Evolutionary conservation across 2,329 filamentous ascomycete species (phyloP).

Genomic region (Ambrosiella cleistominuta): DNA sequence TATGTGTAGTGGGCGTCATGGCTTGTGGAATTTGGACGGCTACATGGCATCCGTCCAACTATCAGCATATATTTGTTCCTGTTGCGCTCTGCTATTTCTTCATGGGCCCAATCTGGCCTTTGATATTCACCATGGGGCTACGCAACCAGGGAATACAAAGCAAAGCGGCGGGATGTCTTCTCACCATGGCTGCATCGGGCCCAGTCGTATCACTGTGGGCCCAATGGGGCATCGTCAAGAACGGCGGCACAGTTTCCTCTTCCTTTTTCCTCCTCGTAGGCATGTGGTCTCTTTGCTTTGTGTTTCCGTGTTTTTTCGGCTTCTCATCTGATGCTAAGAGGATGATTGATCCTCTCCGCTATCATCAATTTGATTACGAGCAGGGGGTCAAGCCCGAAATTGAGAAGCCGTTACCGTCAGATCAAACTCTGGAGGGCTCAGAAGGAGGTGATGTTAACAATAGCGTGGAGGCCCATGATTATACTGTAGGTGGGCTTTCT

Average conservation of each 20-base stretch:
- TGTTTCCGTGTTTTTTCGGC: conserved; percentile 33
- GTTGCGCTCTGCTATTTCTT: conserved; percentile 59
- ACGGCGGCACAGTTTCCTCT: conserved; percentile 41
- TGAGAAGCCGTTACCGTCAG: no score
- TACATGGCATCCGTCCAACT: conserved; percentile 29
- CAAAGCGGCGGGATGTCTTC: conserved; percentile 59
- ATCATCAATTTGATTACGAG: neutral
- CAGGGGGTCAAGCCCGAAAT: neutral
- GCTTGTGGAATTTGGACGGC: conserved; percentile 19
- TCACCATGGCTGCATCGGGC: conserved; percentile 59
- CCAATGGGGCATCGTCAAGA: conserved; percentile 47
- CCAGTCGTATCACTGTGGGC: conserved; percentile 60
- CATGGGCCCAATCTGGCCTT: conserved; percentile 67
- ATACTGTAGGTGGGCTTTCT: no score
- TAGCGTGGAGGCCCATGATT: no score
- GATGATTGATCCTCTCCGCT: conserved; percentile 22
- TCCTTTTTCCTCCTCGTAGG: conserved; percentile 47
- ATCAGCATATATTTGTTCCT: conserved; percentile 34
- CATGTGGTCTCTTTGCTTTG: conserved; percentile 28
- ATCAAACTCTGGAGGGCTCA: no score
- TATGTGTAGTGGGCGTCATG: conserved; percentile 39
- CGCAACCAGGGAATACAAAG: conserved; percentile 65
- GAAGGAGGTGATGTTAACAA: no score
- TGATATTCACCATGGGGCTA: conserved; percentile 64
- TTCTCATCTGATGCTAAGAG: conserved; percentile 28